Evolutionary conservation across 2,329 filamentous ascomycete genomes (phyloP), one percentile per base, ranked within the genome.

Genomic region (Seiridium cupressi): DNA sequence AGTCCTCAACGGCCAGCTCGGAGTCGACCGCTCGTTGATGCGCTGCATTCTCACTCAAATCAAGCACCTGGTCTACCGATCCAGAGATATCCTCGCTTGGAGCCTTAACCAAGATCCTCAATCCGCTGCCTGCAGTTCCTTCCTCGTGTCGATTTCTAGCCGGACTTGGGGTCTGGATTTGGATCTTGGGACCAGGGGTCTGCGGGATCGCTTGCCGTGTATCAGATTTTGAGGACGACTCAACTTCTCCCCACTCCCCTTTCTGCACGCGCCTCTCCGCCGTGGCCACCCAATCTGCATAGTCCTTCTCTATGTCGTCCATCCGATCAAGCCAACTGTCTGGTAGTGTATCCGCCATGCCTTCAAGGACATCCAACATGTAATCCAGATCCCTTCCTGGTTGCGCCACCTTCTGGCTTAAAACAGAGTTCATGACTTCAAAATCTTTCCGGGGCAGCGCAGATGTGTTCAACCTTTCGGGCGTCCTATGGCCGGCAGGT

Each of bases 341-440:
- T 0, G 95, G 95, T 8, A 99, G 78, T 0, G 90, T 92, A 69
- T 99, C 95, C 48, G 89, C 82, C 58, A 88, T 82, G 1, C 92
- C 93, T 73, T 98, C 95, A 2, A 98, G 81, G 38, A 86, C 83
- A 74, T 99, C 93, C 11, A 99, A 82, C 84, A 97, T 92, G 55
- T 83, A 85, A 72, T 99, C 95, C 62, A 98, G 81, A 44, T 87
- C 83, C 53, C 84, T 84, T 0, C 92, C 94, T 0, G 93, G 82
- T 42, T 82, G 82, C 11, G 84, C 80, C 40, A 97, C 86, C 65
- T 90, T 90, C 38, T 83, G 78, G 60, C 89, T 86, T 38, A 98
- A 78, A 7, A 87, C 80, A 2, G 74, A 71, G 62, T 85, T 87
- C 71, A 90, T 88, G n/a, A 84, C 74, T 3, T 81, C 76, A 60